Percentiles rank a stretch among this genome's conserved stretches.
These are phyloP conservation scores for Rehmannia glutinosa DNA, from an alignment of 257 asterid species.

Conservation along the genomic window DNA sequence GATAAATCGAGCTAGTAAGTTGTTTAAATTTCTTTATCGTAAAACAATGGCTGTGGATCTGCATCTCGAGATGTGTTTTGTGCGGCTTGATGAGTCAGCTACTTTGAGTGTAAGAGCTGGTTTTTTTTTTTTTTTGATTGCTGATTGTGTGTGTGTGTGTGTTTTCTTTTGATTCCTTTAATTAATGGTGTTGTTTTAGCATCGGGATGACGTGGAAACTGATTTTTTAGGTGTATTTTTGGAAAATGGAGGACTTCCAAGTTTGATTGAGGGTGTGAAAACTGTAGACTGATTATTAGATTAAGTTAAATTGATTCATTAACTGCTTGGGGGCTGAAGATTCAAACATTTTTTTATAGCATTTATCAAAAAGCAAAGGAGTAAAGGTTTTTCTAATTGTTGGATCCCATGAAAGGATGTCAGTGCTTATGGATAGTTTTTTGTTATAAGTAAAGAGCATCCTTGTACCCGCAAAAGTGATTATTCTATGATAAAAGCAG, in stretches of 20 bases:
- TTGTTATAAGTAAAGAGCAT: background rate
- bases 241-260: background rate
- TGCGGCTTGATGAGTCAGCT: conserved; percentile 28
- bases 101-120: conserved; percentile 53
- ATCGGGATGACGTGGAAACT: conserved; percentile 9
- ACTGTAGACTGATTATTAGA: conserved; percentile 4
- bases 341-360: background rate
- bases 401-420: conserved; percentile 9
- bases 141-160: background rate
- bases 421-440: background rate
- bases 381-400: background rate
- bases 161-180: background rate
- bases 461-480: background rate
- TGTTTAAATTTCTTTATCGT: background rate
- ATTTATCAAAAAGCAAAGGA: background rate
- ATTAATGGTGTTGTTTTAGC: background rate
- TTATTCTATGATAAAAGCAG: background rate
- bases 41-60: conserved; percentile 43
- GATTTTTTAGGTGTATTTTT: background rate
- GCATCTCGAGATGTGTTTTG: conserved; percentile 34
- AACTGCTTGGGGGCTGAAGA: conserved; percentile 6
- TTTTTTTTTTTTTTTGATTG: background rate
- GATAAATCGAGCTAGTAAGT: conserved; percentile 17
- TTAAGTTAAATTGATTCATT: background rate
- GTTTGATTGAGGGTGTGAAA: background rate